phyloP scores from a whole-genome alignment of 2,329 filamentous ascomycete species.

The Purpureocillium takamizusanense region DNA sequence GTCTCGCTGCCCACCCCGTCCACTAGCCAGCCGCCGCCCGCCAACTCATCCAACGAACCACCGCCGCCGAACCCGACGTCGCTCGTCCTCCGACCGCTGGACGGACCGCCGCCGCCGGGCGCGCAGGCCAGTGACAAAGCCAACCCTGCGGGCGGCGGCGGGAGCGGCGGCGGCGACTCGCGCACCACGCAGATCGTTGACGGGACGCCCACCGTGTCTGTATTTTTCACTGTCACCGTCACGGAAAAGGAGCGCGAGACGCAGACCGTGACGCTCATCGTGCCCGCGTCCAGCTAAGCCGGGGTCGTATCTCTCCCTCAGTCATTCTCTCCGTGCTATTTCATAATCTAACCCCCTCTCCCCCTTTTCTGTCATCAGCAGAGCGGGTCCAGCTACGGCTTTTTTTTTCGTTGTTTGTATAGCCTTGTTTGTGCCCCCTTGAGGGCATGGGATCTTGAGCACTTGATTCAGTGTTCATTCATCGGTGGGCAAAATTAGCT shows the following conservation, averaged over 20 bases:
- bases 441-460: too few species aligned
- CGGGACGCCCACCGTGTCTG: constrained; percentile 24
- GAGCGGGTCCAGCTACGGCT: too few species aligned
- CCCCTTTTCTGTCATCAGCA: too few species aligned
- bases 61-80: constrained; percentile 9
- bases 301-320: too few species aligned
- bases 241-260: constrained; percentile 19
- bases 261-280: constrained; percentile 22
- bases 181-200: constrained; percentile 15
- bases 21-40: constrained; percentile 1
- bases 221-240: constrained; percentile 27
- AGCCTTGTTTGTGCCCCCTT: too few species aligned
- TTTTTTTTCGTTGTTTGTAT: too few species aligned
- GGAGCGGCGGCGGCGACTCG: constrained; percentile 9
- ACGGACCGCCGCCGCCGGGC: constrained; percentile 5
- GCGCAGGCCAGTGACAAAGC: constrained; percentile 1
- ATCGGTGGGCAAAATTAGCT: too few species aligned
- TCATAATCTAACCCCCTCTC: too few species aligned
- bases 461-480: too few species aligned
- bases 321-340: too few species aligned
- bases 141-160: constrained; percentile 3
- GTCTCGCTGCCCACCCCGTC: constrained; percentile 10
- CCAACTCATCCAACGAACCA: neutral
- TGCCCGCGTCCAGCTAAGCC: neutral
- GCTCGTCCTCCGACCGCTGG: constrained; percentile 19